phyloP scores from a whole-genome alignment of 2,329 filamentous ascomycete species.

The Rutstroemia sp. region DNA sequence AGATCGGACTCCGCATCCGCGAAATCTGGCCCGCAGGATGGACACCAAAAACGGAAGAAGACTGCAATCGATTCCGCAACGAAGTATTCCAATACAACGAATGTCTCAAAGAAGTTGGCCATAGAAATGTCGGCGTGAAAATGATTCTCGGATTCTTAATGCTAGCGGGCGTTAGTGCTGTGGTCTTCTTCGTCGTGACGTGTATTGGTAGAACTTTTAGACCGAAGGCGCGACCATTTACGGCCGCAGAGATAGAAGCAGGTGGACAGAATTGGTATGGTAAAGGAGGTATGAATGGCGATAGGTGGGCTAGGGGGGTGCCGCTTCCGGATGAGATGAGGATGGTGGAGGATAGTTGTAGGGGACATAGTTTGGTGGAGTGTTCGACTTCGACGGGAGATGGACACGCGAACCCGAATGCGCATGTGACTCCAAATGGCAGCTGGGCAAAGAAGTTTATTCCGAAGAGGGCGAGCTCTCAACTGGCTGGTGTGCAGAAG shows the following conservation, averaged over 20 bases:
- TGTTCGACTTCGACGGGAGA: neutral
- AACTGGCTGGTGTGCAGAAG: too few species aligned
- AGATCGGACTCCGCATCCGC: neutral
- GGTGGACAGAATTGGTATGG: neutral
- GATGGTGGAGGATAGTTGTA: neutral
- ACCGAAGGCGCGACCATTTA: neutral
- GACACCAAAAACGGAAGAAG: neutral
- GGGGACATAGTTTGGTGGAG: neutral
- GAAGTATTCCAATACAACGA: neutral
- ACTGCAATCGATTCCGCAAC: neutral
- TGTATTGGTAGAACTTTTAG: neutral
- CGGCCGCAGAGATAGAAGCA: neutral
- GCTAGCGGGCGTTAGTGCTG: neutral
- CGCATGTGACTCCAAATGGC: neutral
- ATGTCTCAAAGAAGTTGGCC: neutral
- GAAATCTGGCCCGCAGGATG: conserved; percentile 4
- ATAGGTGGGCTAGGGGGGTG: neutral
- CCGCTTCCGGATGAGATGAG: neutral
- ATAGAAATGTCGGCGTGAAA: conserved; percentile 3
- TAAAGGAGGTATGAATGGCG: neutral
- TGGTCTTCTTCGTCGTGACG: conserved; percentile 2
- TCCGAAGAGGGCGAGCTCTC: neutral
- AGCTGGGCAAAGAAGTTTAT: neutral
- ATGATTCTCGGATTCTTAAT: conserved; percentile 1
- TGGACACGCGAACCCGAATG: neutral